Evolutionary conservation across 2,329 filamentous ascomycete genomes (phyloP), one percentile per base, ranked within the genome.

Genomic region (Fusarium ambrosium): DNA sequence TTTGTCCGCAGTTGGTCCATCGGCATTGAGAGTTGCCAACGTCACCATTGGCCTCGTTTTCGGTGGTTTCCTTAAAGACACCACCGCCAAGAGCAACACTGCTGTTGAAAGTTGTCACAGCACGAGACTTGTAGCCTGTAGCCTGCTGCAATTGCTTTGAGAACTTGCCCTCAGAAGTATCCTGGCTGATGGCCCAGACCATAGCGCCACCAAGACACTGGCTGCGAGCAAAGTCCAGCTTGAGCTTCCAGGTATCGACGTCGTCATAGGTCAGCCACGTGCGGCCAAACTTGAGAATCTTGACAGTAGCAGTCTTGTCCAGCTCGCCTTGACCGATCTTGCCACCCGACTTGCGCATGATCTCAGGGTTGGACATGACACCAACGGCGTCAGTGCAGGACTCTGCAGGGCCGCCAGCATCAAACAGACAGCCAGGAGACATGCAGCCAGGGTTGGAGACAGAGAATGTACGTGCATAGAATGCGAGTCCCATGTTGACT

Each of bases 401-500:
- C 41, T 45, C 20, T 22, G 3, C 2, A 45, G 10, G 20, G 4
- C 41, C 41, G 3, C 41, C 41, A 1, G 20, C 41, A 45, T 5
- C 41, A 45, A 45, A 45, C 0, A 45, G 41, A 16, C 20, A 45
- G 2, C 41, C 41, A 5, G 41, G 41, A 22, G 41, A 16, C 20
- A 45, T 45, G 20, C 41, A 45, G 20, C 41, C 13, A 8, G 41
- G 11, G n/a, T 43, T 43, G 41, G 41, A 43, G 11, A 22, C 11
- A 14, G 6, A 8, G 11, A 43, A 43, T 2, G 41, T 43, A 4
- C n/a, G 24, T 22, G 58, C 34, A 22, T 75, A 73, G 20, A 75
- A 75, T 51, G 62, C 68, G 0, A 71, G 45, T 9, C 70, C 70
- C 18, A 74, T 61, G 27, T 62, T 65, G 22, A 74, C 68, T 16